phyloP scores from a whole-genome alignment of 768 basidiomycete species.

The Clitopilus hobsonii region DNA sequence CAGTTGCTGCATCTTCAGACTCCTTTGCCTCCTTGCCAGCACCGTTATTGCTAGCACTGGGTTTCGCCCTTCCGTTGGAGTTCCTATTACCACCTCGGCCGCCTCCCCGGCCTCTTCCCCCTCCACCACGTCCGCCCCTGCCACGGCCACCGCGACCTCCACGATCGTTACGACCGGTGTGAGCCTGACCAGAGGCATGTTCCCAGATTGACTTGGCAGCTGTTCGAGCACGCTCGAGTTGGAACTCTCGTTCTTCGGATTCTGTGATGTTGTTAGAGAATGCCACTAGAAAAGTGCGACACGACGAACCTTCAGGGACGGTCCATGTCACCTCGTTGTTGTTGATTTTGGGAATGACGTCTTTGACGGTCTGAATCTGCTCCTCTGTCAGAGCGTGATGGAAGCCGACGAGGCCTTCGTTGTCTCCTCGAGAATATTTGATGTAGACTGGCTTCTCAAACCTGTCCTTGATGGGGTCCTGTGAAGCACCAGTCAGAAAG shows the following conservation, averaged over 20 bases:
- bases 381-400: slow-evolving; percentile 69
- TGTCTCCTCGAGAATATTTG: slow-evolving; percentile 41
- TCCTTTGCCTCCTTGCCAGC: slow-evolving; percentile 25
- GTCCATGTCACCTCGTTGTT: slow-evolving; percentile 63
- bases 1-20: slow-evolving; percentile 40
- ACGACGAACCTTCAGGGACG: slow-evolving; percentile 48
- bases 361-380: slow-evolving; percentile 65
- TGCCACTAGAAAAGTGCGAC: neutral
- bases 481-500: neutral
- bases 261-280: slow-evolving; percentile 33
- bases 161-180: slow-evolving; percentile 18
- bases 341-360: slow-evolving; percentile 60
- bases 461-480: slow-evolving; percentile 46
- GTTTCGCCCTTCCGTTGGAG: neutral
- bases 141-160: slow-evolving; percentile 26
- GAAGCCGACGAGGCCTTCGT: slow-evolving; percentile 51
- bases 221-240: slow-evolving; percentile 67
- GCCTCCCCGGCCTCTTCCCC: slow-evolving; percentile 41
- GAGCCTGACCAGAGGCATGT: slow-evolving; percentile 10
- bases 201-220: slow-evolving; percentile 51
- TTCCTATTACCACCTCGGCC: slow-evolving; percentile 23
- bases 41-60: slow-evolving; percentile 24
- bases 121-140: slow-evolving; percentile 26
- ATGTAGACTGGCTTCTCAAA: slow-evolving; percentile 50
- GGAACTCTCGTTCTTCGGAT: slow-evolving; percentile 68